These are phyloP conservation scores for Colletotrichum truncatum DNA, from an alignment of 2,329 filamentous ascomycete species.

Conservation along the genomic window DNA sequence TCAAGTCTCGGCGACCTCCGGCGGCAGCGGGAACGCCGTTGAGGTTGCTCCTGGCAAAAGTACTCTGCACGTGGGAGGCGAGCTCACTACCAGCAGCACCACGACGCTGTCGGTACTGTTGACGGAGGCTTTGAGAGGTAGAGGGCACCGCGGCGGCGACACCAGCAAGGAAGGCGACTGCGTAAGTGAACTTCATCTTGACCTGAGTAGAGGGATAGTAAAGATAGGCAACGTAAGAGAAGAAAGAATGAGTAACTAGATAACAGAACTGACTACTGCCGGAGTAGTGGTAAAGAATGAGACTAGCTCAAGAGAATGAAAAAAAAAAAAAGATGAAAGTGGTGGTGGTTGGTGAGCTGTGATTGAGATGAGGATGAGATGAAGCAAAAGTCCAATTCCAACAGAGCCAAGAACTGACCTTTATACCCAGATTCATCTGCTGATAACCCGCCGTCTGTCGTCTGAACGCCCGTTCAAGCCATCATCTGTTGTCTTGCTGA, in stretches of 20 bases:
- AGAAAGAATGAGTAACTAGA: not conserved
- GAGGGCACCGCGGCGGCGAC: slow-evolving; percentile 17
- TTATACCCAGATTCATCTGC: not conserved
- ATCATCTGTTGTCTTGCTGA: slow-evolving; percentile 6
- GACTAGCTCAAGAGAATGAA: slow-evolving; percentile 15
- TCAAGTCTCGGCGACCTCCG: not conserved
- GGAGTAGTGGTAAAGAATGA: slow-evolving; percentile 17
- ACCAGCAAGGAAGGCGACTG: slow-evolving; percentile 15
- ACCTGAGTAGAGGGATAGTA: no score
- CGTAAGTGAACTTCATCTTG: slow-evolving; percentile 22
- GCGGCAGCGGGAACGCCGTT: not conserved
- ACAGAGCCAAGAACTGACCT: not conserved
- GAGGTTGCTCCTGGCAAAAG: slow-evolving; percentile 7
- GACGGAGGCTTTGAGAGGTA: not conserved
- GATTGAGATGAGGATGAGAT: not conserved
- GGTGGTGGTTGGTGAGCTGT: not conserved
- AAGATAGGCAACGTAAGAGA: not conserved
- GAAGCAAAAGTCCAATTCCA: not conserved
- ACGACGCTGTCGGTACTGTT: slow-evolving; percentile 4
- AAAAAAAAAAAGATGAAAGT: not conserved
- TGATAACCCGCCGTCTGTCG: not conserved
- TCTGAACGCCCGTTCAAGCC: not conserved
- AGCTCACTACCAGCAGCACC: not conserved
- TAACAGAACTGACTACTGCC: slow-evolving; percentile 21
- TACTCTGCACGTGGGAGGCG: slow-evolving; percentile 9